phyloP scores from a whole-genome alignment of 208 protist species.

The Acanthamoeba royreba region DNA sequence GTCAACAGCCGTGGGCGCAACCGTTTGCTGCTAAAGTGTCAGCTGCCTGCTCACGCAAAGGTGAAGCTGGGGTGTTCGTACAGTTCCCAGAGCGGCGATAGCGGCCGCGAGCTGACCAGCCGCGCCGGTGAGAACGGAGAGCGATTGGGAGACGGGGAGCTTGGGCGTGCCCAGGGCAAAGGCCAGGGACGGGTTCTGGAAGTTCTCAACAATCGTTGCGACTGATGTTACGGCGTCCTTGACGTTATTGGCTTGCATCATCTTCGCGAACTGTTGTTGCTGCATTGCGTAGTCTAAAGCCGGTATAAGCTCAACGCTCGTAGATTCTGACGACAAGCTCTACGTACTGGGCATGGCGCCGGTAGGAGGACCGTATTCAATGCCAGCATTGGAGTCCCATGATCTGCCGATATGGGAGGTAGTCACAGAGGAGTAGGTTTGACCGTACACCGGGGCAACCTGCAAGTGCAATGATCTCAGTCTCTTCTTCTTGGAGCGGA shows the following conservation, averaged over 20 bases:
- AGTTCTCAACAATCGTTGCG: neutral
- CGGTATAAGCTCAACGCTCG: too few species aligned
- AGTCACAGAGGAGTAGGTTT: neutral
- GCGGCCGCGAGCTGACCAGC: neutral
- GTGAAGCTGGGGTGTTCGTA: neutral
- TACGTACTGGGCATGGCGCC: neutral
- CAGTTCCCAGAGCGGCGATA: neutral
- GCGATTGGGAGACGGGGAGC: neutral
- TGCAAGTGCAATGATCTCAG: neutral
- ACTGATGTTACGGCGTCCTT: neutral
- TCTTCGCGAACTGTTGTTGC: conserved; percentile 4
- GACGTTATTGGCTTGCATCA: neutral
- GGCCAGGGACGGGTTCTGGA: neutral
- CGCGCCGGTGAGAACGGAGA: neutral
- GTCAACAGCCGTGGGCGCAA: neutral
- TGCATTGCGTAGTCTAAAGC: neutral
- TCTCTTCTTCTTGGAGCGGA: too few species aligned
- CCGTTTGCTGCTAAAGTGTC: neutral
- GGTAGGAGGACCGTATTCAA: neutral
- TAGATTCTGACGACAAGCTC: too few species aligned
- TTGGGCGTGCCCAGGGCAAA: neutral
- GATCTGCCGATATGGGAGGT: neutral
- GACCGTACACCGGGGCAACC: neutral
- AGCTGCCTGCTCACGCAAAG: neutral
- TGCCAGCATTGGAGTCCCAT: neutral